These are phyloP conservation scores for Lobosporangium transversale DNA, from an alignment of 192 early-diverging fungal species.

Conservation along the genomic window DNA sequence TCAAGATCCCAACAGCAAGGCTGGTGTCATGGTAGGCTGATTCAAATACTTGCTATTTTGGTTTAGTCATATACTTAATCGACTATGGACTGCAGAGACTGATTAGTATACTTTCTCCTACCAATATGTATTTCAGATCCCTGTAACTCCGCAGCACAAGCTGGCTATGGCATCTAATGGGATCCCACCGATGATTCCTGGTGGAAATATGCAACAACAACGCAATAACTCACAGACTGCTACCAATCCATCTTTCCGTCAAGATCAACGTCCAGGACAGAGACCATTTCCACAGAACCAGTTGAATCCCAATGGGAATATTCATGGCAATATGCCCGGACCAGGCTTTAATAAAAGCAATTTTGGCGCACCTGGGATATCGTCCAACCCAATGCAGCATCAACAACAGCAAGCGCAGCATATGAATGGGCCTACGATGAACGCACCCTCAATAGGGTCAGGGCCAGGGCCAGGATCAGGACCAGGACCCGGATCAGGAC, in stretches of 20 bases:
- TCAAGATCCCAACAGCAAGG: constrained; percentile 15
- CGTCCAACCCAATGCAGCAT: background rate
- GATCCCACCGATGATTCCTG: constrained; percentile 5
- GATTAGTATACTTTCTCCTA: background rate
- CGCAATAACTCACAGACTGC: constrained; percentile 13
- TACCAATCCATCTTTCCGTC: constrained; percentile 32
- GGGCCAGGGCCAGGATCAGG: no score
- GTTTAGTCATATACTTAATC: background rate
- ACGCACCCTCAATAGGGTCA: background rate
- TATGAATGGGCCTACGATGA: background rate
- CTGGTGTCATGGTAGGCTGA: constrained; percentile 23
- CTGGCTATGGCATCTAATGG: constrained; percentile 8
- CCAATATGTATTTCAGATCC: background rate
- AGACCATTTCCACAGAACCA: constrained; percentile 9
- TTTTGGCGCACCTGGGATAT: constrained; percentile 12
- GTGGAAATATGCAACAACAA: constrained; percentile 17
- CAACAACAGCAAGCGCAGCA: constrained; percentile 4
- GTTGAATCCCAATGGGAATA: background rate
- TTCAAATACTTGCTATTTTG: background rate
- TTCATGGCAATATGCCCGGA: constrained; percentile 1
- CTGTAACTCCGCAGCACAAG: constrained; percentile 2
- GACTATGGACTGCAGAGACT: background rate
- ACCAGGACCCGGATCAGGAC: constrained; percentile 6
- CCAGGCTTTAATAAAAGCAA: background rate
- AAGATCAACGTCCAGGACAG: constrained; percentile 18